phyloP scores from a whole-genome alignment of 495 filamentous ascomycete species.

The Penicillium pancosmium region DNA sequence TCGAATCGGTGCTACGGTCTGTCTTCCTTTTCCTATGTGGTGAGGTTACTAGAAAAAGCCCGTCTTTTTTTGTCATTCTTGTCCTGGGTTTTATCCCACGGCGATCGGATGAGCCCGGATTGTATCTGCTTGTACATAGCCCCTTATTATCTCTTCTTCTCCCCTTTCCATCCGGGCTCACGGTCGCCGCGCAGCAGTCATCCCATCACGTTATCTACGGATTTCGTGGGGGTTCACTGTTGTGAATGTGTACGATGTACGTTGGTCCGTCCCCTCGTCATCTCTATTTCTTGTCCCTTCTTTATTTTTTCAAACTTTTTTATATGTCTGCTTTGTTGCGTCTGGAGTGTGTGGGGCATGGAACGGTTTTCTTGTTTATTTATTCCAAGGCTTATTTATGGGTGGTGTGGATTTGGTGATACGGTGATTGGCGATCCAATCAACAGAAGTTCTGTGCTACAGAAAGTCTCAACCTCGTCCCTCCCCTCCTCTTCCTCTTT shows the following conservation, averaged over 20 bases:
- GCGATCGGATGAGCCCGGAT: slow-evolving; percentile 6
- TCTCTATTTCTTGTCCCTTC: slow-evolving; percentile 15
- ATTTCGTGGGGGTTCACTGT: slow-evolving; percentile 4
- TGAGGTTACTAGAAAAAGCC: slow-evolving; percentile 31
- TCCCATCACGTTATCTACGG: slow-evolving; percentile 5
- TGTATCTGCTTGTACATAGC: slow-evolving; percentile 22
- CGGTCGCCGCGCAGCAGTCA: slow-evolving; percentile 20
- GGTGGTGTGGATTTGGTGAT: slow-evolving; percentile 9
- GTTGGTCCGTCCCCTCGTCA: slow-evolving; percentile 29
- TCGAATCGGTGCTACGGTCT: slow-evolving; percentile 21
- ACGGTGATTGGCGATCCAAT: no score
- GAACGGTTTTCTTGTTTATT: slow-evolving; percentile 33
- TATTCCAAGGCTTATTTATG: slow-evolving; percentile 10
- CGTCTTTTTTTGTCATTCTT: slow-evolving; percentile 7
- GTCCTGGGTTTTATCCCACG: slow-evolving; percentile 4
- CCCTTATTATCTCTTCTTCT: background rate
- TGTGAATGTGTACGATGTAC: slow-evolving; percentile 43
- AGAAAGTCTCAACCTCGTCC: background rate
- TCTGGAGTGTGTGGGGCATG: slow-evolving; percentile 44
- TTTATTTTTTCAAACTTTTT: slow-evolving; percentile 18
- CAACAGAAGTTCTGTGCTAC: slow-evolving; percentile 9
- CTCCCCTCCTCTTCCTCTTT: slow-evolving; percentile 13
- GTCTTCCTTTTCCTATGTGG: slow-evolving; percentile 24
- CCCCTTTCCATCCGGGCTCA: slow-evolving; percentile 13
- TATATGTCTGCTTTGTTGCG: slow-evolving; percentile 24